phyloP scores from a whole-genome alignment of 2,329 filamentous ascomycete species.

The Helicocarpus griseus region DNA sequence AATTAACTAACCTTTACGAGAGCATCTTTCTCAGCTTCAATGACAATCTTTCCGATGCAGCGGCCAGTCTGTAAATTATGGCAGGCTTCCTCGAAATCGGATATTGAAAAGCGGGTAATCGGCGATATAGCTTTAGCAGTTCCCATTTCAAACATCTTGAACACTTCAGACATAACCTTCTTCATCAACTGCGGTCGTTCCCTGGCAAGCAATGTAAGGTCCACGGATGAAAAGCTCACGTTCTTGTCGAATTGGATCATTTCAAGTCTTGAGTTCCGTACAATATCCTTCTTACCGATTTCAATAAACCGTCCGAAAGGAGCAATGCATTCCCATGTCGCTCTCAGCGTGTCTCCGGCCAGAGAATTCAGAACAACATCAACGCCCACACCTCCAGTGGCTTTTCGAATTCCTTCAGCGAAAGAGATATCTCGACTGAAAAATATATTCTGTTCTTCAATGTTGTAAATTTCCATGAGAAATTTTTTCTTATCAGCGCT shows the following conservation, averaged over 20 bases:
- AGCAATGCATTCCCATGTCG: constrained; percentile 10
- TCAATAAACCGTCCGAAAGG: constrained; percentile 29
- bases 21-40: constrained; percentile 5
- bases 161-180: constrained; percentile 1
- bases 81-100: constrained; percentile 16
- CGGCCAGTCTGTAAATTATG: constrained; percentile 23
- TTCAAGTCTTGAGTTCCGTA: constrained; percentile 25
- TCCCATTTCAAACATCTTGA: constrained; percentile 5
- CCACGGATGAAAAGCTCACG: constrained; percentile 23
- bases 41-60: constrained; percentile 17
- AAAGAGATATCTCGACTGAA: constrained; percentile 6
- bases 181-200: constrained; percentile 5
- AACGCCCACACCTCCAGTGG: constrained; percentile 6
- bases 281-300: constrained; percentile 35
- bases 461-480: constrained; percentile 6
- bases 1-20: constrained; percentile 4
- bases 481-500: constrained; percentile 5
- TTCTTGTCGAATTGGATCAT: constrained; percentile 34
- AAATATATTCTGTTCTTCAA: constrained; percentile 5
- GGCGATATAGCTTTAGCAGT: constrained; percentile 8
- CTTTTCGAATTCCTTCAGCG: neutral
- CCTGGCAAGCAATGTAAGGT: constrained; percentile 7
- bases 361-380: constrained; percentile 14
- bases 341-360: constrained; percentile 8
- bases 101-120: constrained; percentile 7